Conservation (phyloP, 2,329 filamentous ascomycete genomes). For the Drechslerella stenobrocha region DNA sequence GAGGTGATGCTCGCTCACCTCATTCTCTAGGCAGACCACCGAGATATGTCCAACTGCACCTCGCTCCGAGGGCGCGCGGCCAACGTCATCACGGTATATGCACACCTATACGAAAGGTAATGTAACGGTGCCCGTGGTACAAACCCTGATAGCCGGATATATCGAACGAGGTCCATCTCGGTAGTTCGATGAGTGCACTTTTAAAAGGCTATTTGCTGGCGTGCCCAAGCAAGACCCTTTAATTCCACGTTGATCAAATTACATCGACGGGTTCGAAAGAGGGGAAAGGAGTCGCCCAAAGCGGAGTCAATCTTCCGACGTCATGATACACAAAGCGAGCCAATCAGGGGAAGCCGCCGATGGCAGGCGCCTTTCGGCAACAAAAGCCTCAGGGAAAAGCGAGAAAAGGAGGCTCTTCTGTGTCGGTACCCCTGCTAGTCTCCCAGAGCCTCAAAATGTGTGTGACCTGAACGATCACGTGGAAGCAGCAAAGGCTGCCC, state of each 20-base stretch:
- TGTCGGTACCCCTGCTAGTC: constrained; percentile 23
- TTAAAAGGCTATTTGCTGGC: constrained; percentile 9
- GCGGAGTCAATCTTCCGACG: constrained; percentile 8
- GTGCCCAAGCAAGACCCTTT: constrained; percentile 1
- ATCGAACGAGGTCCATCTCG: not conserved
- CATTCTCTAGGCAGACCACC: constrained; percentile 27
- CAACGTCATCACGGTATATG: constrained; percentile 34
- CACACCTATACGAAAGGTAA: not conserved
- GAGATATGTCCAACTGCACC: constrained; percentile 6
- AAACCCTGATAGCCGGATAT: constrained; percentile 16
- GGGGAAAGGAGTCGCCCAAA: constrained; percentile 9
- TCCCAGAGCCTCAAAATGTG: constrained; percentile 47
- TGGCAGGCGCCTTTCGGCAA: constrained; percentile 30
- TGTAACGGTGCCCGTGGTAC: constrained; percentile 44
- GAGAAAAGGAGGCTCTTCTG: constrained; percentile 38
- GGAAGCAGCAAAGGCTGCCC: not conserved
- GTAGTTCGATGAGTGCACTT: not conserved
- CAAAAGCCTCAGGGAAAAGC: constrained; percentile 28
- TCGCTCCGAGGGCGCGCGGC: not conserved
- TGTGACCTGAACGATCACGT: constrained; percentile 19
- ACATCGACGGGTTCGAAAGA: constrained; percentile 17
- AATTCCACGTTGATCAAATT: constrained; percentile 10
- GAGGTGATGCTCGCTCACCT: not conserved
- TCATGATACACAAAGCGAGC: constrained; percentile 35
- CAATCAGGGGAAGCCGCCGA: constrained; percentile 6